Evolutionary conservation across 75 land plant species (phyloP).

Genomic region (Sequoia sempervirens): DNA sequence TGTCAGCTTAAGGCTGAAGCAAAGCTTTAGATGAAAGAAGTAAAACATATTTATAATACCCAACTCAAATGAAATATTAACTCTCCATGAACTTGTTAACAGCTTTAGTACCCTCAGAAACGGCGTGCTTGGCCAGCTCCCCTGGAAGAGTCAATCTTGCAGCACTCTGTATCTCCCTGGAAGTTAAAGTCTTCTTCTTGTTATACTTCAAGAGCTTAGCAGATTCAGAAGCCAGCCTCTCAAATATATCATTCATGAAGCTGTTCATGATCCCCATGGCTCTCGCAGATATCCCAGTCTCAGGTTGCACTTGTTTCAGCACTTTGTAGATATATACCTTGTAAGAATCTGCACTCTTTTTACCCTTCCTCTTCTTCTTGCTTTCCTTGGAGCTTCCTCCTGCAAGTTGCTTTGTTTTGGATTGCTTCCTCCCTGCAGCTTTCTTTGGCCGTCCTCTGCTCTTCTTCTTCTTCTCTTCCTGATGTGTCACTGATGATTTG

Average conservation of each 20-base stretch:
- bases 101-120: slow-evolving; percentile 21
- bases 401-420: too few species aligned
- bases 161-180: slow-evolving; percentile 24
- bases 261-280: slow-evolving; percentile 24
- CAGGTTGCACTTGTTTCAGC: slow-evolving; percentile 27
- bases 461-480: not conserved
- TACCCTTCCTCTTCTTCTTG: not conserved
- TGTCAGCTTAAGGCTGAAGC: too few species aligned
- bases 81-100: slow-evolving; percentile 13
- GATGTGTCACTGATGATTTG: not conserved
- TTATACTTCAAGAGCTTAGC: slow-evolving; percentile 11
- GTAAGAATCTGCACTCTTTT: not conserved
- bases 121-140: slow-evolving; percentile 27
- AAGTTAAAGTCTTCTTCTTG: slow-evolving; percentile 11
- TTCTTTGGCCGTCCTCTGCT: not conserved
- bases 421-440: too few species aligned
- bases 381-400: too few species aligned
- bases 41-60: too few species aligned
- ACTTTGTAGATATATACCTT: not conserved
- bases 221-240: slow-evolving; percentile 19
- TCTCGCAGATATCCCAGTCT: slow-evolving; percentile 17
- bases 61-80: too few species aligned
- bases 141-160: slow-evolving; percentile 13
- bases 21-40: too few species aligned
- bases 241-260: slow-evolving; percentile 10